Evolutionary conservation across 1,139 yeast species (phyloP).

Genomic region (Geotrichum aggregatum): DNA sequence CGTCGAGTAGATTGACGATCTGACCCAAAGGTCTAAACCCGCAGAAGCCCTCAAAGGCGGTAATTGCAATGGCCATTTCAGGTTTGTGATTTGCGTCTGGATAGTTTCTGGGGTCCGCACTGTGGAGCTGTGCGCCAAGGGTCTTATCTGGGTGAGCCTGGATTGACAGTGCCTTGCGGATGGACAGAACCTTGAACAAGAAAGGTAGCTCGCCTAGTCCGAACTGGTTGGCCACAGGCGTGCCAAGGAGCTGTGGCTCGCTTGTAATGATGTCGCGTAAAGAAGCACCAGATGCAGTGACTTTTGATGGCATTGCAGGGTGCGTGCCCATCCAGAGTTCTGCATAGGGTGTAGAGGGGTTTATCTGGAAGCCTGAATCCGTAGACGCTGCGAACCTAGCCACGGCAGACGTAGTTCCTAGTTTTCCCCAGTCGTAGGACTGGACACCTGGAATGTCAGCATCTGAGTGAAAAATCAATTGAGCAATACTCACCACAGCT

Average conservation of each 20-base stretch:
- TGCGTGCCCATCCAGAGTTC: slow-evolving; percentile 98
- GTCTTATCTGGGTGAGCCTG: slow-evolving; percentile 97
- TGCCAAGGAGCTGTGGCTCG: slow-evolving; percentile 51
- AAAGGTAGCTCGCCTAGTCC: slow-evolving; percentile 83
- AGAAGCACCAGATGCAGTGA: slow-evolving; percentile 45
- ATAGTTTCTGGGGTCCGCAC: slow-evolving; percentile 82
- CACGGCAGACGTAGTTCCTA: slow-evolving; percentile 79
- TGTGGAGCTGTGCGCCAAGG: slow-evolving; percentile 71
- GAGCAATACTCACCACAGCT: slow-evolving; percentile 3
- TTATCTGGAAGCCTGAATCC: slow-evolving; percentile 56
- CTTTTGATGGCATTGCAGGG: slow-evolving; percentile 80
- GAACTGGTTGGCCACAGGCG: slow-evolving; percentile 58
- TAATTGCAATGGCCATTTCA: slow-evolving; percentile 97
- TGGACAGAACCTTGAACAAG: slow-evolving; percentile 86
- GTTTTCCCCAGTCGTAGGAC: slow-evolving; percentile 52
- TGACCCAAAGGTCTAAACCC: slow-evolving; percentile 91
- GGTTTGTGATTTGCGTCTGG: slow-evolving; percentile 99
- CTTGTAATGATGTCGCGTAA: slow-evolving; percentile 62
- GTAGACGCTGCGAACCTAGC: slow-evolving; percentile 78
- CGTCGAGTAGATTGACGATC: slow-evolving; percentile 59
- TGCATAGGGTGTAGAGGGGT: slow-evolving; percentile 57
- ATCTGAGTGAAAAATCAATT: background rate
- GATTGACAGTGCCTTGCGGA: slow-evolving; percentile 85
- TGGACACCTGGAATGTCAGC: too few relatives aligned
- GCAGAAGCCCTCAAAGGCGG: slow-evolving; percentile 94